Evolutionary conservation across 306 rosid species (phyloP).

Genomic region (Rosa multiflora): DNA sequence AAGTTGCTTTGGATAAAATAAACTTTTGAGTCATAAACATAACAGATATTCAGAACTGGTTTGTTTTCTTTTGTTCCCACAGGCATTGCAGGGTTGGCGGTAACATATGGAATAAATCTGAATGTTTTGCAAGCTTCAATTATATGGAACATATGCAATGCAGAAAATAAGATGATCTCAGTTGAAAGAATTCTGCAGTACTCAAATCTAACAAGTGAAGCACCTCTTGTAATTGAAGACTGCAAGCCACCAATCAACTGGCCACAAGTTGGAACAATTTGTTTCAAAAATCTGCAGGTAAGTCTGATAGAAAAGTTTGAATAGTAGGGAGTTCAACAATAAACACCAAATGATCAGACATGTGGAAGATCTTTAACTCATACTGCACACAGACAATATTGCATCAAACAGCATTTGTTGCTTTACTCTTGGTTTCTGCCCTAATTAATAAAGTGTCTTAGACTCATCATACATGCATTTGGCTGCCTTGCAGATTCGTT

Average conservation of each 20-base stretch:
- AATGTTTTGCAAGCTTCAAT: conserved; percentile 83
- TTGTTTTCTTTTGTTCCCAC: conserved; percentile 13
- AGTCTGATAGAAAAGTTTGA: background rate
- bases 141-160: conserved; percentile 94
- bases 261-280: conserved; percentile 87
- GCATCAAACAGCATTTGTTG: too few relatives aligned
- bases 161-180: conserved; percentile 93
- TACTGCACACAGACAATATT: too few relatives aligned
- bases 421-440: too few relatives aligned
- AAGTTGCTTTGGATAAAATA: background rate
- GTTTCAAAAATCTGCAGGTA: conserved; percentile 73
- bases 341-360: too few relatives aligned
- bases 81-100: conserved; percentile 97
- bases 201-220: conserved; percentile 69
- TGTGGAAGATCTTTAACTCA: too few relatives aligned
- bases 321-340: background rate
- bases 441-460: background rate
- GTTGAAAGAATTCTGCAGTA: conserved; percentile 92
- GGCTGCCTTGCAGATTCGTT: conserved; percentile 61
- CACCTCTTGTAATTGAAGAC: conserved; percentile 70
- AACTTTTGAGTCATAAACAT: background rate
- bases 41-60: conserved; percentile 16
- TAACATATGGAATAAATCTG: conserved; percentile 88
- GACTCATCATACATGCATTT: background rate
- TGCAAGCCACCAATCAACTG: conserved; percentile 70